These are phyloP conservation scores for Pleurotus salmoneostramineus DNA, from an alignment of 768 basidiomycete species.

Conservation along the genomic window DNA sequence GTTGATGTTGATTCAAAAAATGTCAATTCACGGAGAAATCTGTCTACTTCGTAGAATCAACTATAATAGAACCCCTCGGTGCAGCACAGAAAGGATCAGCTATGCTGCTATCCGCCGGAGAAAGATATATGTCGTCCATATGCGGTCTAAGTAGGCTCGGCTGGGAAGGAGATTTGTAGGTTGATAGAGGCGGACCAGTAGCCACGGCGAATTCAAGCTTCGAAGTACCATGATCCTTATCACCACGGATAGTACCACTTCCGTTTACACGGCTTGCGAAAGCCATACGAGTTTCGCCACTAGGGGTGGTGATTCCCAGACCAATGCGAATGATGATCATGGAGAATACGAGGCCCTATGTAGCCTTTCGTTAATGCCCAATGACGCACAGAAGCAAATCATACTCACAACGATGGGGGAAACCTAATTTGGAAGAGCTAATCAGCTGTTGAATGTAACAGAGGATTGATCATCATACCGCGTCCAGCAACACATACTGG, in stretches of 20 bases:
- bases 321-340: conserved; percentile 37
- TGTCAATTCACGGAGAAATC: no score
- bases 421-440: conserved; percentile 9
- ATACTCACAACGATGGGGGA: conserved; percentile 19
- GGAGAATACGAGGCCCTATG: conserved; percentile 31
- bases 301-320: conserved; percentile 23
- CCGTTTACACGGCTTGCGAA: not conserved
- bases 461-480: conserved; percentile 18
- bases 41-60: no score
- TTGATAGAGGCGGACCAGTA: not conserved
- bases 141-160: no score
- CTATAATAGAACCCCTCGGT: no score
- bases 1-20: no score
- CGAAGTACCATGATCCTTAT: not conserved
- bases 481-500: conserved; percentile 33
- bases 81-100: no score
- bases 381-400: not conserved
- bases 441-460: not conserved
- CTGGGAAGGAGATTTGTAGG: not conserved
- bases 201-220: not conserved
- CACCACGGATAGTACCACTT: not conserved
- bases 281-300: conserved; percentile 2
- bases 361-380: not conserved
- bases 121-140: no score
- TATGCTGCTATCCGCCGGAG: no score